These are phyloP conservation scores for Pythium sp. DNA, from an alignment of 352 stramenopile species.

Conservation along the genomic window DNA sequence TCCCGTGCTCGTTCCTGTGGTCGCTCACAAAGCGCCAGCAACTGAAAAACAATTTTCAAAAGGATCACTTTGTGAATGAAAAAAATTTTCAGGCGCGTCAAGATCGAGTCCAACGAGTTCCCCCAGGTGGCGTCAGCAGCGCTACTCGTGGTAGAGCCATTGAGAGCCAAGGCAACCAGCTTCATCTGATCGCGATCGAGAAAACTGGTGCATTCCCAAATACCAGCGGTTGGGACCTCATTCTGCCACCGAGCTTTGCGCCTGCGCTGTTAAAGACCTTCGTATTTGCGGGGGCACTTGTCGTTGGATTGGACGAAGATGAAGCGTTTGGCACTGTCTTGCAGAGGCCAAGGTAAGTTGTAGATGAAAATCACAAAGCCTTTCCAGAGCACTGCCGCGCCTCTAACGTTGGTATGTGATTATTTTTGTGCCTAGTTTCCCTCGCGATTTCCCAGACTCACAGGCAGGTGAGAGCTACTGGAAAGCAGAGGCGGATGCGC, in stretches of 20 bases:
- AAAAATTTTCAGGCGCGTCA: conserved; percentile 32
- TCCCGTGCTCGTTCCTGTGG: conserved; percentile 56
- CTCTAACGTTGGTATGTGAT: neutral
- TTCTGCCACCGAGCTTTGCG: conserved; percentile 42
- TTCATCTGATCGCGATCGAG: conserved; percentile 47
- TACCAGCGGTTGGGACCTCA: conserved; percentile 66
- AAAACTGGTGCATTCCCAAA: conserved; percentile 39
- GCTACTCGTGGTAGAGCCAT: neutral
- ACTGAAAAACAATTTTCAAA: conserved; percentile 33
- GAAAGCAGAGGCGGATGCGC: conserved; percentile 24
- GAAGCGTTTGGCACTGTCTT: conserved; percentile 53
- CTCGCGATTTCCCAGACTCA: conserved; percentile 75
- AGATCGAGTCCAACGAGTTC: neutral
- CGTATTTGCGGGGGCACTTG: conserved; percentile 62
- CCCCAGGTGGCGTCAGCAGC: neutral
- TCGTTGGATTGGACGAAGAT: conserved; percentile 72
- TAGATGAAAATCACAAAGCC: neutral
- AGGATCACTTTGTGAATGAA: conserved; percentile 65
- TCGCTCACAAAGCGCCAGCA: conserved; percentile 41
- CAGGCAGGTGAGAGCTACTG: conserved; percentile 55
- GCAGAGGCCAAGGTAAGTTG: conserved; percentile 37
- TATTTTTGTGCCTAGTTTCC: conserved; percentile 46
- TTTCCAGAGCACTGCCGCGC: neutral
- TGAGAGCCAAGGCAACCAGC: neutral
- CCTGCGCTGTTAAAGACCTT: conserved; percentile 54